Conservation (phyloP, 352 stramenopile genomes). For the Phytophthora pini region DNA sequence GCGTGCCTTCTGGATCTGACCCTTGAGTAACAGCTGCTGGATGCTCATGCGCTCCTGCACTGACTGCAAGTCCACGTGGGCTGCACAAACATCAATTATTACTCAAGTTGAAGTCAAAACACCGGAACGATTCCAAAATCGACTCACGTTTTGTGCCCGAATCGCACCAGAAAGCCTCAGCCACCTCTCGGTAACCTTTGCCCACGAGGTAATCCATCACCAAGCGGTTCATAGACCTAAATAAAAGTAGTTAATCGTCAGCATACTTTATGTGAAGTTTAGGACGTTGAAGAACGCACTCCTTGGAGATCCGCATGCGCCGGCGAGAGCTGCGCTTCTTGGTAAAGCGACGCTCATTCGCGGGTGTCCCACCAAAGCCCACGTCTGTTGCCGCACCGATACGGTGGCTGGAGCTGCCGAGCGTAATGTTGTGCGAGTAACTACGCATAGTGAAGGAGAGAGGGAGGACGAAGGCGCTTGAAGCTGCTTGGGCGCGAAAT, state of each 20-base stretch:
- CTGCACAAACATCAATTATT: slow-evolving; percentile 29
- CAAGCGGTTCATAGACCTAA: slow-evolving; percentile 77
- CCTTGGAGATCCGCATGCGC: slow-evolving; percentile 72
- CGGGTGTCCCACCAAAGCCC: slow-evolving; percentile 16
- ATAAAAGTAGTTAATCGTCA: slow-evolving; percentile 13
- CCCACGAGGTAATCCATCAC: slow-evolving; percentile 88
- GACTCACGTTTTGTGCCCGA: slow-evolving; percentile 74
- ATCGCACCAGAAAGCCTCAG: slow-evolving; percentile 77
- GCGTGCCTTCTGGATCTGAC: slow-evolving; percentile 65
- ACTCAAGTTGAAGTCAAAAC: slow-evolving; percentile 21
- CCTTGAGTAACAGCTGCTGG: slow-evolving; percentile 69
- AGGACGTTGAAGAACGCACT: slow-evolving; percentile 46
- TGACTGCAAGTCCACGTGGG: slow-evolving; percentile 74
- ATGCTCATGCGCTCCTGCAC: slow-evolving; percentile 79
- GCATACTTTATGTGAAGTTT: neutral
- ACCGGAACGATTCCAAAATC: neutral
- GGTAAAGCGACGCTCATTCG: slow-evolving; percentile 27
- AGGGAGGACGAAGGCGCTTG: neutral
- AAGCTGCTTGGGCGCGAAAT: slow-evolving; percentile 35
- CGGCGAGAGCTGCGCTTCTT: slow-evolving; percentile 41
- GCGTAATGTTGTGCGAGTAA: slow-evolving; percentile 27
- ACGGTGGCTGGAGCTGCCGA: slow-evolving; percentile 23
- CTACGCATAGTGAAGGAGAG: slow-evolving; percentile 23
- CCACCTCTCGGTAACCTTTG: slow-evolving; percentile 79
- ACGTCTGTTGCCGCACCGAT: slow-evolving; percentile 20